Evolutionary conservation across 352 stramenopile species (phyloP).

Genomic region (Phytopythium ostracodes): DNA sequence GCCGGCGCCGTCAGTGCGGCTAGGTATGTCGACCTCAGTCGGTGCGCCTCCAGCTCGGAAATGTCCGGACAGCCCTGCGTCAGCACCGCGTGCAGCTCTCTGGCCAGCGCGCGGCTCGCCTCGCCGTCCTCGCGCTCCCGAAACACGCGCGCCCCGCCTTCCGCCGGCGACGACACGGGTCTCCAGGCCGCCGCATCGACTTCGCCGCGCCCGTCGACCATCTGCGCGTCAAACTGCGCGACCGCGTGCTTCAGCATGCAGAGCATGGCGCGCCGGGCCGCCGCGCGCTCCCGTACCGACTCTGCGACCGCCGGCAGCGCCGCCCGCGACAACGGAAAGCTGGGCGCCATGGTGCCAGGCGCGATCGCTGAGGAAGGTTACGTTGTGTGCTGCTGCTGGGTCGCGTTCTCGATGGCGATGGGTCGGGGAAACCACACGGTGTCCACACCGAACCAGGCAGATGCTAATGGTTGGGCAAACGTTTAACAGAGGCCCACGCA

Average conservation of each 20-base stretch:
- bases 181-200: conserved; percentile 26
- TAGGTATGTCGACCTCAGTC: conserved; percentile 6
- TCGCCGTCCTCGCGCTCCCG: conserved; percentile 15
- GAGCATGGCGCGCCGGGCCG: conserved; percentile 25
- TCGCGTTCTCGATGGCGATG: neutral
- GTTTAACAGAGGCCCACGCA: too few relatives aligned
- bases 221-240: conserved; percentile 20
- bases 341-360: conserved; percentile 15
- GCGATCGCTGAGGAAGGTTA: neutral
- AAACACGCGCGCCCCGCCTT: conserved; percentile 15
- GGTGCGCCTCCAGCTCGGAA: conserved; percentile 4
- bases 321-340: conserved; percentile 28
- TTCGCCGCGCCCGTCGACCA: conserved; percentile 9
- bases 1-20: conserved; percentile 17
- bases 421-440: neutral
- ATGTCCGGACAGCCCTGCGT: neutral
- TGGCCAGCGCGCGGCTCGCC: conserved; percentile 11
- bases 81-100: conserved; percentile 1
- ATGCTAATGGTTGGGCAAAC: too few relatives aligned
- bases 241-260: conserved; percentile 22
- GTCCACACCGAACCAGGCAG: too few relatives aligned
- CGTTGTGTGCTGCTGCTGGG: neutral
- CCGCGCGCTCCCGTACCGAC: conserved; percentile 13
- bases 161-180: conserved; percentile 9
- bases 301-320: conserved; percentile 24